Percentiles rank a stretch among this genome's conserved stretches.
These are phyloP conservation scores for Nakazawaea laoshanensis DNA, from an alignment of 805 yeast species.

Conservation along the genomic window DNA sequence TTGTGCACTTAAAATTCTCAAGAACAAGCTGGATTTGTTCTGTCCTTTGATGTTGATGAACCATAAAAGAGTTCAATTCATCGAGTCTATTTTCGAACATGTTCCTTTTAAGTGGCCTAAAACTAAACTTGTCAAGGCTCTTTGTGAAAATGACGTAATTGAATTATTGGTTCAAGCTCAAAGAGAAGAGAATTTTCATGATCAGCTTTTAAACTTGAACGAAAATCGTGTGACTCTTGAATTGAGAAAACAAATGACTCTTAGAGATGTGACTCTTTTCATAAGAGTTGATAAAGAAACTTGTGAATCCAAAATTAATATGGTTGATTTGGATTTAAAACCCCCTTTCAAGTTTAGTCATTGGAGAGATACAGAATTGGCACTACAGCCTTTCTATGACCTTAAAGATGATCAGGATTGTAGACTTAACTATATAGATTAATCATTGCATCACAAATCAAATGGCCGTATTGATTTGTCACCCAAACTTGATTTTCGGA, in stretches of 20 bases:
- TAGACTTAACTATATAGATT: not conserved
- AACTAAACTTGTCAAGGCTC: slow-evolving; percentile 1
- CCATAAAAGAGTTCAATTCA: slow-evolving; percentile 17
- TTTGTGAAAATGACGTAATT: slow-evolving; percentile 12
- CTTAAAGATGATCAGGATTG: not conserved
- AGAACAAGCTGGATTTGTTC: slow-evolving; percentile 22
- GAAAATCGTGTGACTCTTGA: slow-evolving; percentile 30
- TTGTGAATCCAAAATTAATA: slow-evolving; percentile 12
- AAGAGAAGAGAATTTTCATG: slow-evolving; percentile 18
- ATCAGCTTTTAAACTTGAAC: slow-evolving; percentile 23
- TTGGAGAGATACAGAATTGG: slow-evolving; percentile 28
- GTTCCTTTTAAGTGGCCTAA: no score
- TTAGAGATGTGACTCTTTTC: slow-evolving; percentile 44
- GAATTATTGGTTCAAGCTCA: slow-evolving; percentile 23
- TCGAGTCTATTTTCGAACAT: no score
- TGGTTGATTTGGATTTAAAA: slow-evolving; percentile 44
- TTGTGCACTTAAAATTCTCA: slow-evolving; percentile 28
- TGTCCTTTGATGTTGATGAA: slow-evolving; percentile 33
- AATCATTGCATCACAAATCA: no score
- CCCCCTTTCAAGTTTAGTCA: slow-evolving; percentile 31
- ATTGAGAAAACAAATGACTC: slow-evolving; percentile 37
- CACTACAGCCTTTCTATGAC: slow-evolving; percentile 10
- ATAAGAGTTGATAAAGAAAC: slow-evolving; percentile 27
- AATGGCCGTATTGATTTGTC: no score
- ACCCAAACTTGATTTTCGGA: no score